Conservation (phyloP, 345 rosid species). For the Acer saccharum region DNA sequence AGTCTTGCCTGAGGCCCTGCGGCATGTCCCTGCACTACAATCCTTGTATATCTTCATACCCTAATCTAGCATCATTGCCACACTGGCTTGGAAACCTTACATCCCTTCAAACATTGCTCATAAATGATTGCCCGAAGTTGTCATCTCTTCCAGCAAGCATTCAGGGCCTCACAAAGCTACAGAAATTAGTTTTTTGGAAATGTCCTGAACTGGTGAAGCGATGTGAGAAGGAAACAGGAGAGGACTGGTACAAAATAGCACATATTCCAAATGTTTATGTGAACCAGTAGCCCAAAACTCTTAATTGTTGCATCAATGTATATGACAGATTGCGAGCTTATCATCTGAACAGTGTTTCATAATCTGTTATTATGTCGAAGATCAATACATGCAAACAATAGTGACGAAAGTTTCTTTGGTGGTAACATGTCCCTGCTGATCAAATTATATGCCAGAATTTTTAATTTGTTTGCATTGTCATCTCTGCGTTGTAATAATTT, state of each 20-base stretch:
- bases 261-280: slow-evolving; percentile 6
- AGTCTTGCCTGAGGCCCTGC: slow-evolving; percentile 8
- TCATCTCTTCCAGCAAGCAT: slow-evolving; percentile 10
- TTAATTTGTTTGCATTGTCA: no score
- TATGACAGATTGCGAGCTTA: no score
- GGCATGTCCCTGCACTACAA: neutral
- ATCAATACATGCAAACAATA: no score
- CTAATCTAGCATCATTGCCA: neutral
- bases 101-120: slow-evolving; percentile 12
- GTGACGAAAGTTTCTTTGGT: no score
- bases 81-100: neutral
- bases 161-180: neutral
- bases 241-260: slow-evolving; percentile 20
- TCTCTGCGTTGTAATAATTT: no score
- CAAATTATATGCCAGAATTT: no score
- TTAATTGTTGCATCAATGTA: neutral
- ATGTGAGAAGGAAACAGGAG: slow-evolving; percentile 18
- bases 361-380: no score
- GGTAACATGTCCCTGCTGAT: no score
- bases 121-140: slow-evolving; percentile 15
- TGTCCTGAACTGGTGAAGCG: slow-evolving; percentile 6
- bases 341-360: no score
- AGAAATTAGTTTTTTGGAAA: neutral
- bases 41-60: neutral
- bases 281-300: neutral